These are phyloP conservation scores for Nemania bipapillata DNA, from an alignment of 2,329 filamentous ascomycete species.

Conservation along the genomic window DNA sequence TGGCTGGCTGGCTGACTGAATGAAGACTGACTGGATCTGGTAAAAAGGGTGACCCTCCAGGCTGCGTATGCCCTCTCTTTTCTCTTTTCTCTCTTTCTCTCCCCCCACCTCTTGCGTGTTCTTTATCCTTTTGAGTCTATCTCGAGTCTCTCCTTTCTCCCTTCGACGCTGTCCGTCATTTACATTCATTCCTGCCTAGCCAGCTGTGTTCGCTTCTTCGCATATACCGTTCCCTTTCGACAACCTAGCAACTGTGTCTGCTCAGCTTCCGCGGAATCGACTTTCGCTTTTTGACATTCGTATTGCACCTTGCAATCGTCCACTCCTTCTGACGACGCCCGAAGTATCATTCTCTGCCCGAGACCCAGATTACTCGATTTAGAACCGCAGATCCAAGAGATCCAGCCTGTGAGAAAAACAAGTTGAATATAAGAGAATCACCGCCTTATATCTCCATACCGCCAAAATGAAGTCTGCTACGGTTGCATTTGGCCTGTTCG, in stretches of 20 bases:
- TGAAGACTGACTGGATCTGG: slow-evolving; percentile 16
- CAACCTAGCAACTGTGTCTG: slow-evolving; percentile 48
- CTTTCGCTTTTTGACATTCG: slow-evolving; percentile 51
- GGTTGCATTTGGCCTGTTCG: slow-evolving; percentile 50
- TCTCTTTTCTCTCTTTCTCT: slow-evolving; percentile 39
- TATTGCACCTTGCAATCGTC: slow-evolving; percentile 48
- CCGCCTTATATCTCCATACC: slow-evolving; percentile 9
- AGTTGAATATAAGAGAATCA: slow-evolving; percentile 15
- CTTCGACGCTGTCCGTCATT: slow-evolving; percentile 49
- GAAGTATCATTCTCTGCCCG: slow-evolving; percentile 46
- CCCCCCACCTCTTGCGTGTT: slow-evolving; percentile 45
- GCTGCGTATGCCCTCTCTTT: slow-evolving; percentile 41
- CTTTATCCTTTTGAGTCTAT: slow-evolving; percentile 49
- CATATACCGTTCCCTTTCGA: slow-evolving; percentile 40
- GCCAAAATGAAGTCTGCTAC: slow-evolving; percentile 52
- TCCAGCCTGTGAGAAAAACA: slow-evolving; percentile 24
- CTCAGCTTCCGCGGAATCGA: slow-evolving; percentile 51
- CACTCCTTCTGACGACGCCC: slow-evolving; percentile 50
- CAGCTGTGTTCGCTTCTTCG: slow-evolving; percentile 47
- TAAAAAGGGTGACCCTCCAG: slow-evolving; percentile 39
- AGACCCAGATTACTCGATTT: slow-evolving; percentile 44
- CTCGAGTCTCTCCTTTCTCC: slow-evolving; percentile 50
- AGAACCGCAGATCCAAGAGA: slow-evolving; percentile 39
- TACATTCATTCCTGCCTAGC: slow-evolving; percentile 49
- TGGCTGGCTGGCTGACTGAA: slow-evolving; percentile 6